Base-by-base conservation (phyloP, 257 asterid genomes). In the Gentiana dahurica region DNA sequence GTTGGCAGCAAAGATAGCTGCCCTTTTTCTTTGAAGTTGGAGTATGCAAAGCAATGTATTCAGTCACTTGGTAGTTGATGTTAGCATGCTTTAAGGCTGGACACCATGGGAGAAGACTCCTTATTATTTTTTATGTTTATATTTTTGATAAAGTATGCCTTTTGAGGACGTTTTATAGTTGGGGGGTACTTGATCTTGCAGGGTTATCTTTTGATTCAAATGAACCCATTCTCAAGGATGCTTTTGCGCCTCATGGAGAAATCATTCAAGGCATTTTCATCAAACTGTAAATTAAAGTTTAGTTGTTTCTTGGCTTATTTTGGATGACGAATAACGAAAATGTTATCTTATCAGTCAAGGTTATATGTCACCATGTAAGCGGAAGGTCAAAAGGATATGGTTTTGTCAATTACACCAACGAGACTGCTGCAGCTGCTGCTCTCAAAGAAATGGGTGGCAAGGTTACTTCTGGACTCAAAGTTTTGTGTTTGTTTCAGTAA, bases 201-300 rank as follows among this genome's bases (percentile, higher is more conserved):
- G 97, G 97, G 47, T 85, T 89, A 60, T 86, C 86, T 65, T 77
- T 76, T 33, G 95, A 89, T 66, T 78, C 97, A 36, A 83, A 89
- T 63, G 95, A 86, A 75, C 73, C 72, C 36, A 57, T 71, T 68
- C 69, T 89, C 46, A 86, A 80, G 76, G 68, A 71, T 55, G 85
- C 93, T 12, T 89, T 86, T 46, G 73, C 71, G 71, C 61, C 71
- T 55, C 64, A 73, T 52, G 95, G 95, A 11, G 87, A 81, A 62
- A 72, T 79, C 24, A 59, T 77, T 57, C 89, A 86, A 78, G 94
- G 94, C 75, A 68, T 54, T 57, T 24, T 13, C 41, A 13, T 5
- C 46, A 32, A 49, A 44, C 6, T 2, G 33, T 44, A 6, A 3
- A 32, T 34, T 52, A 3, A 32, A 54, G 1, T 60, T 69, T 33